Conservation (phyloP, 2,329 filamentous ascomycete genomes). For the Neurospora sp. region DNA sequence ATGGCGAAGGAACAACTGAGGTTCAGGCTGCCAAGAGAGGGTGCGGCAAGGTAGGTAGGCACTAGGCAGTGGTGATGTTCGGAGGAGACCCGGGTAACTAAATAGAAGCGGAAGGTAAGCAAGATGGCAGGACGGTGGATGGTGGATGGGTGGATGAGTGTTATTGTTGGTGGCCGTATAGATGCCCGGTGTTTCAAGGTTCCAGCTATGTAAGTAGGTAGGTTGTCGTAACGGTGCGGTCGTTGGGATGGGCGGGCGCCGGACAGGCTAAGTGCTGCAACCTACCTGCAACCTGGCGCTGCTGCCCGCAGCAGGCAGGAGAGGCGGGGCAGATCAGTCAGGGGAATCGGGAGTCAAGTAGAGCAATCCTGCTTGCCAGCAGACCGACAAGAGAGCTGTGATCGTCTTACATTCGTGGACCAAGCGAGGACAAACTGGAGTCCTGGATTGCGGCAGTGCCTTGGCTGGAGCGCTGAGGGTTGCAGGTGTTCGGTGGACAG, state of each 20-base stretch:
- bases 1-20: neutral
- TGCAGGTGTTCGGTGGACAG: neutral
- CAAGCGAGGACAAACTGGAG: neutral
- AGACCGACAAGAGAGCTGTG: neutral
- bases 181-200: neutral
- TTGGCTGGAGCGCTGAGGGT: neutral
- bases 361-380: neutral
- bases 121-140: neutral
- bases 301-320: neutral
- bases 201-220: neutral
- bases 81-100: neutral
- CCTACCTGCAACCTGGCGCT: neutral
- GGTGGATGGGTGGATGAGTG: neutral
- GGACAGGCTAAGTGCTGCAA: neutral
- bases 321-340: neutral
- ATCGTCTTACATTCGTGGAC: neutral
- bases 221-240: neutral
- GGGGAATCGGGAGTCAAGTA: neutral
- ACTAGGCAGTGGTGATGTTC: neutral
- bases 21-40: neutral
- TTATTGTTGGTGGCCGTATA: neutral
- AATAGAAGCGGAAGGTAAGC: neutral
- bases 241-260: neutral
- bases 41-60: neutral
- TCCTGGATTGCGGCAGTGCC: neutral